Evolutionary conservation across 805 yeast species (phyloP), one percentile per base, ranked within the genome.

Genomic region (Candida verbasci): DNA sequence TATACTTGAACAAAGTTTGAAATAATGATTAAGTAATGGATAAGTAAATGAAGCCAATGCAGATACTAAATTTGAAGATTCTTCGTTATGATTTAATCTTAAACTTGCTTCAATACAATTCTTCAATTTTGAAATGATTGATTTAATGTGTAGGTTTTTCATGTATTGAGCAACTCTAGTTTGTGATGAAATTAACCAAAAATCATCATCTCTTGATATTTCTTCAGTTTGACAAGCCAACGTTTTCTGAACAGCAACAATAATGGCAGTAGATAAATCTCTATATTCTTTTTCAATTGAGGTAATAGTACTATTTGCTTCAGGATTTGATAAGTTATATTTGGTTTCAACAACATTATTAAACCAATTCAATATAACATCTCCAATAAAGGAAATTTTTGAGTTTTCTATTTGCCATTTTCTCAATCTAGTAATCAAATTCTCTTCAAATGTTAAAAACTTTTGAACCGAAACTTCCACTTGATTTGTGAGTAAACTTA

Each of bases 231-330:
- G 67, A 9, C 51, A 44, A 23, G 64, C 75, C 32, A 62, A 60
- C 7, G 73, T 57, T 42, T 75, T 74, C 57, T 89, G 97, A 46
- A 84, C 72, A 0, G 82, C 71, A 21, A 89, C 65, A 37, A 88
- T 58, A 14, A 86, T 70, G 3, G 82, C 70, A 12, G 74, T 74
- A 3, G 80, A 67, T 3, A 84, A 49, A 15, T 70, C 62, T 37
- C 81, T 65, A 40, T 81, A 65, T 2, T 61, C 47, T 2, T 38
- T 32, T 44, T 83, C 87, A 29, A 76, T 42, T 4, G 52, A 62
- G 23, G 64, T 65, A 3, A 66, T 41, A 15, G 41, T 17, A 32
- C 35, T 29, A n/a, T 50, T 16, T 5, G 39, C 34, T 4, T 43
- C 24, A 15, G 57, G 28, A 1, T 62, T 54, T 4, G 56, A 48